Base-by-base conservation (phyloP, 129 eudicot genomes). In the Centrapalus pauciflorus region DNA sequence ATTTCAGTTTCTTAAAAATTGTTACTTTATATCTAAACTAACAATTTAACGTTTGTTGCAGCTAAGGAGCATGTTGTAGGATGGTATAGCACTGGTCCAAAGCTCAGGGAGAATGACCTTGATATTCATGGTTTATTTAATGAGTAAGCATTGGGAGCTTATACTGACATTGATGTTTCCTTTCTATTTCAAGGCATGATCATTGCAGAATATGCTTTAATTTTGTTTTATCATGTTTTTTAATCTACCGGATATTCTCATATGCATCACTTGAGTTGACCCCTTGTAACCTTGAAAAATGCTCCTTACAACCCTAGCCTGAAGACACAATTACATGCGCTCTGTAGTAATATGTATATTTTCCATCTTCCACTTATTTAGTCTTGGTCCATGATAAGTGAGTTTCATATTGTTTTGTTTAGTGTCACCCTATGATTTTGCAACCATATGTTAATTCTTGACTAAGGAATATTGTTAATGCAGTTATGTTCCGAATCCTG, bases 11-110 rank as follows among this genome's bases (percentile, higher is more conserved):
- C 0, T 52, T n/a, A 17, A 30, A 10, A 24, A 5, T n/a, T 54
- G 30, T 29, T 40, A 2, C 4, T 38, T 5, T 64, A 16, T 50
- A n/a, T 23, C 14, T 55, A 11, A 24, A 45, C 43, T 46, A 57
- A 34, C 26, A 56, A 24, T 28, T 29, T 71, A 2, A 21, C 17
- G 10, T 21, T 43, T 72, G 7, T 81, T 69, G 71, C 95, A 93
- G 99, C 96, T 24, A 93, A 93, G 88, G 96, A 93, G 73, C 99
- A 93, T 80, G 96, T 93, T 38, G 91, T 93, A 12, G 99, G 99
- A 43, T 93, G 99, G 99, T 93, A 93, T 74, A 93, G 99, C 77
- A 88, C 99, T 1, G 99, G 99, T 10, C 96, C 99, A n/a, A 93
- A 93, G 75, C 89, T 93, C 63, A 78, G 89, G 76, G 99, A 93